Conservation (phyloP, 2,329 filamentous ascomycete genomes). For the Zymoseptoria ardabiliae region DNA sequence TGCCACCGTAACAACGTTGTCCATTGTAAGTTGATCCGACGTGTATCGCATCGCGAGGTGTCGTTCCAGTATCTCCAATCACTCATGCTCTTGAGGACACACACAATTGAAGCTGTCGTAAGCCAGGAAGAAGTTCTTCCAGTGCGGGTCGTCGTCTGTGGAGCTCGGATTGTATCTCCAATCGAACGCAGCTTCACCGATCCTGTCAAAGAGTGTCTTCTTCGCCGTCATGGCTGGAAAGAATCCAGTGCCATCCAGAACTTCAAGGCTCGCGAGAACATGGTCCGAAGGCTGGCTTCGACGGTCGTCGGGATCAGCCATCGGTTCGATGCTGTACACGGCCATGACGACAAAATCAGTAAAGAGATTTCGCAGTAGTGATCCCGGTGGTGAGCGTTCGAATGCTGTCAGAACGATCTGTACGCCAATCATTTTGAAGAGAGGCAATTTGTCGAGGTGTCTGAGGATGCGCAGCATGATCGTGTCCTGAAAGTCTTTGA, state of each 20-base stretch:
- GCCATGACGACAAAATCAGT: not conserved
- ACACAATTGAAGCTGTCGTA: not conserved
- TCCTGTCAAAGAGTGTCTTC: not conserved
- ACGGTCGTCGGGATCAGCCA: not conserved
- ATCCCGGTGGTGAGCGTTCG: not conserved
- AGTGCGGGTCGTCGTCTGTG: not conserved
- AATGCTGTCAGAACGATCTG: not conserved
- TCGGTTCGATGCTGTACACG: not conserved
- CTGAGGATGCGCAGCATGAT: constrained; percentile 1
- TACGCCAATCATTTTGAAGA: not conserved
- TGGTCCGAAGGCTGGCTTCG: not conserved
- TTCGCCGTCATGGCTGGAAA: not conserved
- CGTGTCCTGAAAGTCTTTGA: constrained; percentile 5
- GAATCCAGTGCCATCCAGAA: not conserved
- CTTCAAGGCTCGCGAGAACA: not conserved
- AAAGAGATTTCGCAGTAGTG: not conserved
- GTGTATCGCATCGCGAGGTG: too few relatives aligned
- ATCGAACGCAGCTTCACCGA: not conserved
- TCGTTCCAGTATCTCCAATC: not conserved
- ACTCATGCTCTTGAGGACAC: not conserved
- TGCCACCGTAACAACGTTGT: too few relatives aligned
- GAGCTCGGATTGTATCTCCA: not conserved
- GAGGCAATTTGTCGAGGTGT: not conserved
- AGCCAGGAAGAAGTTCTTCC: not conserved
- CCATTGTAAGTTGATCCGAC: too few relatives aligned